Base-by-base conservation (phyloP, 2,329 filamentous ascomycete species). In the Chrysoporthe austroafricana region DNA sequence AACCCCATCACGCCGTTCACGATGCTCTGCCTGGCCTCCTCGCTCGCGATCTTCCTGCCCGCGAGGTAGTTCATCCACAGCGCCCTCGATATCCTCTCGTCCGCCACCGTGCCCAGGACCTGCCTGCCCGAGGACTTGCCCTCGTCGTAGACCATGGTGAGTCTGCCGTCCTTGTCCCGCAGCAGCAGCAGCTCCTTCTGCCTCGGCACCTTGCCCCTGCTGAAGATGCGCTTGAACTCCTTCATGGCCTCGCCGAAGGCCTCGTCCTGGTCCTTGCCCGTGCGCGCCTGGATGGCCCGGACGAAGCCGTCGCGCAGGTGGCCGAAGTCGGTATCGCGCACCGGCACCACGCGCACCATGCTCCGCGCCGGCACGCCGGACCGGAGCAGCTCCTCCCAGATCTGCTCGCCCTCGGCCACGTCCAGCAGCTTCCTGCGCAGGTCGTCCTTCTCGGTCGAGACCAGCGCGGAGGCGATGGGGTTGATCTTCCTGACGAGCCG, bases 231-330 rank as follows among this genome's bases (percentile, higher is more conserved):
- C 80, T 94, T 94, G 81, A 98, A 97, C 4, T 91, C 85, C 71
- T 86, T 86, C 80, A 98, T 86, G 0, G 91, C 87, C 16, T 83
- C 77, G 16, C 92, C 92, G 74, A 98, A 98, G 0, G 82, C 83
- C 70, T 96, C 93, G 72, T 95, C 91, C 34, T 86, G 84, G 76
- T 88, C 79, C 52, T 85, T 81, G 50, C 85, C 83, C 32, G 84
- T 83, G 70, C 91, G 88, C 9, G 87, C 90, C 64, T 92, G 91
- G 71, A 99, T 91, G 32, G 92, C 91, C 6, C 94, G 88, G 68
- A 97, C 92, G 82, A 94, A 96, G 1, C 92, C 96, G 76, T 99
- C 96, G 52, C 95, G 88, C 70, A 99, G 79, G 78, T 99, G 96
- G 72, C 90, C 88, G 79, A 97, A 98, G 79, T 98, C 94, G 21